phyloP scores from a whole-genome alignment of 1,284 basidiomycete genomes.

The Tilletia caries region DNA sequence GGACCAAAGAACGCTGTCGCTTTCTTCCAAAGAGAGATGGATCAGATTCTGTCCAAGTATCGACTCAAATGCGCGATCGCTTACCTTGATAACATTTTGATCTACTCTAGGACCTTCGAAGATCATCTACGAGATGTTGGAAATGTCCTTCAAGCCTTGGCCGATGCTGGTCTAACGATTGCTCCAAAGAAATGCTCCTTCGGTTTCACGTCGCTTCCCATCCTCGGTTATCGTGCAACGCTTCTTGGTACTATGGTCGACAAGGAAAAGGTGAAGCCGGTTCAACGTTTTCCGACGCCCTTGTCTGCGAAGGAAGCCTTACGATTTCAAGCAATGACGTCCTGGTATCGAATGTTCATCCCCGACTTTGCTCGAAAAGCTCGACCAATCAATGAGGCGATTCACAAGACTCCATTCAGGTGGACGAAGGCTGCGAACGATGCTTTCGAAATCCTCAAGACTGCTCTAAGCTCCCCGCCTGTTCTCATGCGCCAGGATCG shows the following conservation, averaged over 20 bases:
- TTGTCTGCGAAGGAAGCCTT: neutral
- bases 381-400: neutral
- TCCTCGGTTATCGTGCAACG: too few species aligned
- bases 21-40: conserved; percentile 10
- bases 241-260: neutral
- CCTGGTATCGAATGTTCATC: neutral
- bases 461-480: neutral
- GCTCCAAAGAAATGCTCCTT: neutral
- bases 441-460: neutral
- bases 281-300: neutral
- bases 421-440: neutral
- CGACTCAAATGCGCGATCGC: neutral
- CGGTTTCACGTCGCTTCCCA: neutral
- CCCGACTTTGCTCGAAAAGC: neutral
- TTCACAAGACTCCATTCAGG: neutral
- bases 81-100: conserved; percentile 9
- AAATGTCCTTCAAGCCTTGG: neutral
- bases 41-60: neutral
- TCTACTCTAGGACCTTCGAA: neutral
- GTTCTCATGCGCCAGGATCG: neutral
- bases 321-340: neutral
- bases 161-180: neutral
- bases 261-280: neutral
- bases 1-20: neutral
- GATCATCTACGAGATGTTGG: neutral